Evolutionary conservation across 2,329 filamentous ascomycete species (phyloP), one percentile per base, ranked within the genome.

Genomic region (Coccinonectria pachysandricola): DNA sequence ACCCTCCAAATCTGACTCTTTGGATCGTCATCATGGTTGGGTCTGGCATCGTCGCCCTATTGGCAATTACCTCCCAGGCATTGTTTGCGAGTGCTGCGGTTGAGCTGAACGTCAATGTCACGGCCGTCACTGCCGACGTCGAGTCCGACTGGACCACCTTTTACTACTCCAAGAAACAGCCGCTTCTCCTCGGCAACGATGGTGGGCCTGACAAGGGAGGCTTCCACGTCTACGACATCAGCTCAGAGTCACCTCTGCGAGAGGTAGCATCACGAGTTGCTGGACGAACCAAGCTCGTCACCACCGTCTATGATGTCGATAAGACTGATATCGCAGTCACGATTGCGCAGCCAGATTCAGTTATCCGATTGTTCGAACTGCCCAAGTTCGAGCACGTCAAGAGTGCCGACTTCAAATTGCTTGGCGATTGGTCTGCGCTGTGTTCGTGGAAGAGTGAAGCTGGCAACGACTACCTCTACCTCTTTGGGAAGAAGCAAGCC

Each of bases 371-470:
- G 2, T 65, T 56, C 26, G 52, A 59, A 22, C 40, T 52, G 5
- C 44, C 44, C 2, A 40, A 36, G 3, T 31, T 55, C 4, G 39
- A 49, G 23, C 47, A 54, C 30, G 30, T 55, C 11, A 42, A 50
- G 5, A 39, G 42, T 5, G 52, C 53, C 4, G 34, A 48, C 19
- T 45, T 49, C 8, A 54, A 45, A 13, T 45, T 53, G 2, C 42
- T 63, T 9, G 62, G 63, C 0, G 62, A 65, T 35, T 65, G 62
- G 58, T 63, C 61, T 9, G 54, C 61, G 1, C 36, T 65, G 5
- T 66, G 63, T 37, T 43, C 50, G 7, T 65, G 59, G 61, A 57
- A 49, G 34, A 60, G 54, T 27, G 40, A 39, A 11, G 57, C 51
- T 11, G 54, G 53, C 2, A 56, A 60, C 21, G 48, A 57, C 17